These are phyloP conservation scores for Thermochaetoides dissita DNA, from an alignment of 2,329 filamentous ascomycete species.

Conservation along the genomic window DNA sequence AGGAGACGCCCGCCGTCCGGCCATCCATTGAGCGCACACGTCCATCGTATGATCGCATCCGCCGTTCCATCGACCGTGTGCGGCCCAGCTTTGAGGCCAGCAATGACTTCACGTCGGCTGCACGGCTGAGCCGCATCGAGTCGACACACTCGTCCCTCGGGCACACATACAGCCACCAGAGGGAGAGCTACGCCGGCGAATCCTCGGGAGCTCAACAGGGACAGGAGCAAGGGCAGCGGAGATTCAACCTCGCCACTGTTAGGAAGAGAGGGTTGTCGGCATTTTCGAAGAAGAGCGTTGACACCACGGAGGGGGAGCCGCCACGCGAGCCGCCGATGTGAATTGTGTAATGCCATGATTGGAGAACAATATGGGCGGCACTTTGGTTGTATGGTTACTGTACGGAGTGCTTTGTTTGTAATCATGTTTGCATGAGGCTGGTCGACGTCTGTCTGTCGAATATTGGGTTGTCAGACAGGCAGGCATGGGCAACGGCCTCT, in stretches of 20 bases:
- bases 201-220: slow-evolving; percentile 2
- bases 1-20: slow-evolving; percentile 13
- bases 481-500: too few species aligned
- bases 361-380: slow-evolving; percentile 1
- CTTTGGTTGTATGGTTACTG: background rate
- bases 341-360: background rate
- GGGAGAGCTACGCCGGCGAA: too few species aligned
- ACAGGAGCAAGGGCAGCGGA: slow-evolving; percentile 10
- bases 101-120: slow-evolving; percentile 83
- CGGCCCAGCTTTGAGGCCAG: slow-evolving; percentile 75
- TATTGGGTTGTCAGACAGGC: background rate
- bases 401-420: background rate
- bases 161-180: too few species aligned
- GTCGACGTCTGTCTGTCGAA: too few species aligned
- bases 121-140: slow-evolving; percentile 71
- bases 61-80: slow-evolving; percentile 74
- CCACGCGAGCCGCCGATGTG: too few species aligned
- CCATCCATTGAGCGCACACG: slow-evolving; percentile 55
- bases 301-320: slow-evolving; percentile 1
- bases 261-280: slow-evolving; percentile 17
- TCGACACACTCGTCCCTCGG: slow-evolving; percentile 41
- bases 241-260: slow-evolving; percentile 17
- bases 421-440: too few species aligned
- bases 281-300: slow-evolving; percentile 19
- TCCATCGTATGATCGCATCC: slow-evolving; percentile 77